Conservation (phyloP, 345 rosid genomes). For the Eucalyptus polyanthemos region DNA sequence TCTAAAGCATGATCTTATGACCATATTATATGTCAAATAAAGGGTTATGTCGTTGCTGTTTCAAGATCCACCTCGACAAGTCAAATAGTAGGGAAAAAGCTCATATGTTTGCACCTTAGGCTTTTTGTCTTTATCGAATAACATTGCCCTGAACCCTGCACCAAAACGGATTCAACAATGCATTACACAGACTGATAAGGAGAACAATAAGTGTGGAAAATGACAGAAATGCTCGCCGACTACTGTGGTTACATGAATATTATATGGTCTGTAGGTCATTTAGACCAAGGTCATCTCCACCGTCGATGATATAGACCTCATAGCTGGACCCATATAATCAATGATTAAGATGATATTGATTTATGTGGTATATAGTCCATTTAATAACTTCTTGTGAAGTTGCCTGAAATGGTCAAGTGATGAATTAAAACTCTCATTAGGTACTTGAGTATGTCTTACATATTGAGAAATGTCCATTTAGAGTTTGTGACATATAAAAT, state of each 20-base stretch:
- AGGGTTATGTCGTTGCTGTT: background rate
- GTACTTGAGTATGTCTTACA: background rate
- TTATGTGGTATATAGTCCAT: background rate
- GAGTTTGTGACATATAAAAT: background rate
- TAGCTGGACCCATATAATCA: background rate
- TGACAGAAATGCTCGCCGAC: background rate
- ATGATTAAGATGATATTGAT: background rate
- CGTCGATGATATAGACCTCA: background rate
- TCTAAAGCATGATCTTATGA: background rate
- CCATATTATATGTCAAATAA: background rate
- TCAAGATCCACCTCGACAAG: background rate
- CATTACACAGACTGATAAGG: background rate
- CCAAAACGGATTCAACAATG: background rate
- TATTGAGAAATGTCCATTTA: no score
- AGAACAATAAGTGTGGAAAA: background rate
- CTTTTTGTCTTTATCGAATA: slow-evolving; percentile 3
- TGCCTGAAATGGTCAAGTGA: background rate
- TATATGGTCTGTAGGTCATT: background rate
- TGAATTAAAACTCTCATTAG: background rate
- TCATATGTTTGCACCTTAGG: background rate
- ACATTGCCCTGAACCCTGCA: slow-evolving; percentile 7
- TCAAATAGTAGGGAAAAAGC: background rate
- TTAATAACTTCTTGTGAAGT: background rate
- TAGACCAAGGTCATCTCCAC: background rate
- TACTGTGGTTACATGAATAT: background rate